phyloP scores from a whole-genome alignment of 1,139 yeast species.

The Entelexis paramagnoliae region DNA sequence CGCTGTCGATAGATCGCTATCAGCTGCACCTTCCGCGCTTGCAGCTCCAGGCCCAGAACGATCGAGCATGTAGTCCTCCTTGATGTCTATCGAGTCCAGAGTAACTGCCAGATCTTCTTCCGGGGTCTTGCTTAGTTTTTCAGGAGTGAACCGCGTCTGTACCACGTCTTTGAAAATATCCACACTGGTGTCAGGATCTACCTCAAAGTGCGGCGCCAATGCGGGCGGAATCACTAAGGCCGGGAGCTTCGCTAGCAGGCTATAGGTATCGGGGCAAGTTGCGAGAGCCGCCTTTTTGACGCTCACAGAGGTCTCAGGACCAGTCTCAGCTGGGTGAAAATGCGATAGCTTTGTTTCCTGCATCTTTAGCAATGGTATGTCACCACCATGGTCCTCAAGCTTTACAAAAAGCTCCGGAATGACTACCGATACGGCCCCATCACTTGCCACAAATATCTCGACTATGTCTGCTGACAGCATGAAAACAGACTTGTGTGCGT shows the following conservation, averaged over 20 bases:
- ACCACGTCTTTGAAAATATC: conserved; percentile 13
- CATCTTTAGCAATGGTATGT: not conserved
- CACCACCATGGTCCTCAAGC: not conserved
- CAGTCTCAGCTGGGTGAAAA: not conserved
- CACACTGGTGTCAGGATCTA: conserved; percentile 9
- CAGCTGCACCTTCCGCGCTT: not conserved
- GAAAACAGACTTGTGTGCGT: not conserved
- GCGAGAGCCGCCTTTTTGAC: conserved; percentile 1
- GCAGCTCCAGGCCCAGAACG: not conserved
- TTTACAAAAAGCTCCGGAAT: not conserved
- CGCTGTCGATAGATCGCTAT: not conserved
- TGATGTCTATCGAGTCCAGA: conserved; percentile 10
- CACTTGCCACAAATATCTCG: not conserved
- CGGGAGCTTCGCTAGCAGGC: not conserved
- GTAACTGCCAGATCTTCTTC: not conserved
- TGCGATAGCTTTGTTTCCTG: not conserved
- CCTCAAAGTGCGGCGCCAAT: not conserved
- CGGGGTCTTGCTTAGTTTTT: not conserved
- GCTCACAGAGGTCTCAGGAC: not conserved
- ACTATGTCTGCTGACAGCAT: not conserved
- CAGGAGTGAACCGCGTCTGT: not conserved
- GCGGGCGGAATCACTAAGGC: conserved; percentile 1
- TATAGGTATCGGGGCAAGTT: conserved; percentile 16
- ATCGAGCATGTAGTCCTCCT: conserved; percentile 14
- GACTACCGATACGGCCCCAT: not conserved